Evolutionary conservation across 2,329 filamentous ascomycete genomes (phyloP).

Genomic region (Paecilomyces formosus): DNA sequence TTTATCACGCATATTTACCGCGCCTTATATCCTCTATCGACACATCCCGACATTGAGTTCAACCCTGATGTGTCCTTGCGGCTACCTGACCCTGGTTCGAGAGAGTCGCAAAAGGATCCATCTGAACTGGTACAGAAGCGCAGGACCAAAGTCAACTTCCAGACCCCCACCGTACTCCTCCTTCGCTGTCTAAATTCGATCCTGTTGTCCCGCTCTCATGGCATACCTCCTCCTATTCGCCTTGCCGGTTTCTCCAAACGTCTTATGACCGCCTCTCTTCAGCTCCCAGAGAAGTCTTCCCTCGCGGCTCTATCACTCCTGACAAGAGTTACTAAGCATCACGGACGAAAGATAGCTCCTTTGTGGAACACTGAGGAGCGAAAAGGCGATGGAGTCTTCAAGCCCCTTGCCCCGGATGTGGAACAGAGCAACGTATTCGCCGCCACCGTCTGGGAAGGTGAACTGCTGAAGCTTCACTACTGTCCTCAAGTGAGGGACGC

Average conservation of each 20-base stretch:
- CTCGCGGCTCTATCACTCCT: constrained; percentile 73
- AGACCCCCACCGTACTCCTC: constrained; percentile 88
- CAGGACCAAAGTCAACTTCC: constrained; percentile 77
- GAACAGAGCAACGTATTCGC: constrained; percentile 89
- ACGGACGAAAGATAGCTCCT: constrained; percentile 73
- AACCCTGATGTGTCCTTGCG: constrained; percentile 64
- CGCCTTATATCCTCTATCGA: constrained; percentile 67
- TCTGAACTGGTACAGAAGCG: constrained; percentile 29
- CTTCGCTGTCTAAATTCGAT: constrained; percentile 77
- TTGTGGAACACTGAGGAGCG: constrained; percentile 94
- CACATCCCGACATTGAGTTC: constrained; percentile 81
- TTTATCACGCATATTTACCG: constrained; percentile 93
- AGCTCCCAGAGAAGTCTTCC: constrained; percentile 83
- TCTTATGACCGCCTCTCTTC: constrained; percentile 71
- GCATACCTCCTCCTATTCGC: constrained; percentile 68
- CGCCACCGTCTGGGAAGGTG: constrained; percentile 86
- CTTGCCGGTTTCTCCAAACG: constrained; percentile 93
- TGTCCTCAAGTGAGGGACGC: constrained; percentile 78
- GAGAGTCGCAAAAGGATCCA: constrained; percentile 9
- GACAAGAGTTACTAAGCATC: constrained; percentile 68
- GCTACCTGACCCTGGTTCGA: constrained; percentile 57
- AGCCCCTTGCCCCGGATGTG: constrained; percentile 63
- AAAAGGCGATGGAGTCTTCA: constrained; percentile 81
- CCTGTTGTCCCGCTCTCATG: constrained; percentile 69
- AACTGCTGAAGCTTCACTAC: constrained; percentile 77